These are phyloP conservation scores for Vitis hybrid DNA, from an alignment of 177 flowering plant species.

Conservation along the genomic window DNA sequence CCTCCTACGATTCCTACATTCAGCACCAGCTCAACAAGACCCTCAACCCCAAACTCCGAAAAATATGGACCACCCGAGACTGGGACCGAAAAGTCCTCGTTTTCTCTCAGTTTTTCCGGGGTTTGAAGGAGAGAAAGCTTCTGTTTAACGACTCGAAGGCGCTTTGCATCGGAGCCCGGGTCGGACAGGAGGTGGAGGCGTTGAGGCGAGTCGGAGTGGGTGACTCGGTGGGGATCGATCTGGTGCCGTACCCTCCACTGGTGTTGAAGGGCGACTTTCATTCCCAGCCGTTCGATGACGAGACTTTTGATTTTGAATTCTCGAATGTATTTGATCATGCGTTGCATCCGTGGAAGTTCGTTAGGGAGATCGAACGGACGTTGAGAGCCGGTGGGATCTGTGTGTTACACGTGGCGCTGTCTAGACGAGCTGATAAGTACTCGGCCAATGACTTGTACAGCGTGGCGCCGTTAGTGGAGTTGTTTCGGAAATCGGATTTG, in stretches of 20 bases:
- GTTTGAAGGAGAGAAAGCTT: slow-evolving; percentile 32
- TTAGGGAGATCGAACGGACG: slow-evolving; percentile 48
- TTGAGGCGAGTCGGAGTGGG: slow-evolving; percentile 54
- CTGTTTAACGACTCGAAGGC: slow-evolving; percentile 51
- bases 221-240: slow-evolving; percentile 71
- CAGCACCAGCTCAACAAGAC: slow-evolving; percentile 73
- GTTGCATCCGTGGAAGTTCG: slow-evolving; percentile 35
- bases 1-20: slow-evolving; percentile 65
- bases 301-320: slow-evolving; percentile 49
- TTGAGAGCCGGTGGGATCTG: slow-evolving; percentile 42
- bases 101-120: slow-evolving; percentile 52
- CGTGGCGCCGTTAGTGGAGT: slow-evolving; percentile 30
- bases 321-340: slow-evolving; percentile 45
- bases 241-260: slow-evolving; percentile 49
- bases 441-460: slow-evolving; percentile 46
- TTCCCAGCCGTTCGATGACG: slow-evolving; percentile 37
- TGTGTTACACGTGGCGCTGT: slow-evolving; percentile 41
- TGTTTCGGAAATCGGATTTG: slow-evolving; percentile 34
- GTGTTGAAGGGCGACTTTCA: slow-evolving; percentile 37
- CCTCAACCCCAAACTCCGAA: slow-evolving; percentile 63
- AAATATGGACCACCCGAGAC: slow-evolving; percentile 78
- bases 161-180: slow-evolving; percentile 75
- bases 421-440: slow-evolving; percentile 30
- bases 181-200: slow-evolving; percentile 85
- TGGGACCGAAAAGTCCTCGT: slow-evolving; percentile 79